These are phyloP conservation scores for Dichomitus squalens DNA, from an alignment of 1,284 basidiomycete species.

Conservation along the genomic window DNA sequence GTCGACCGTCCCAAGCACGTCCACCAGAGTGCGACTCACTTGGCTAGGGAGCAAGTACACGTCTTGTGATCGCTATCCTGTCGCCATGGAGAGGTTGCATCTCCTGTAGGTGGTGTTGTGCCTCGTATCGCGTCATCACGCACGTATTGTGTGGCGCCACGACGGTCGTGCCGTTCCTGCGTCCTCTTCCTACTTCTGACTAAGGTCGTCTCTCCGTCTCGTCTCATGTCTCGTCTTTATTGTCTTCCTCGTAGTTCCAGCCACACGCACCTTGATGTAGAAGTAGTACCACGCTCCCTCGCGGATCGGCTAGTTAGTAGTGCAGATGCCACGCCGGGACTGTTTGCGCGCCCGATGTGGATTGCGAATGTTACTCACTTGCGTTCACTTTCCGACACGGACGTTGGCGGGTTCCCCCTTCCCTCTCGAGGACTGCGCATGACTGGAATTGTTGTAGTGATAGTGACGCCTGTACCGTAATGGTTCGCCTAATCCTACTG, in stretches of 20 bases:
- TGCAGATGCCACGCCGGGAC: conserved; percentile 4
- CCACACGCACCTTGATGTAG: conserved; percentile 28
- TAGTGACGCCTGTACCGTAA: conserved; percentile 25
- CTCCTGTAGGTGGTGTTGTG: background rate
- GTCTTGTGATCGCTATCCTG: background rate
- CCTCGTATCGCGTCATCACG: background rate
- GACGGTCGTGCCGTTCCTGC: conserved; percentile 3
- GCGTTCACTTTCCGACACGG: conserved; percentile 9
- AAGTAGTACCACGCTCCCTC: conserved; percentile 34
- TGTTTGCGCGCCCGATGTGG: conserved; percentile 11
- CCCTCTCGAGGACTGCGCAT: conserved; percentile 15
- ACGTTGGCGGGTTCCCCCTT: conserved; percentile 13
- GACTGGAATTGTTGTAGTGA: conserved; percentile 22
- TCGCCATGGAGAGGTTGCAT: background rate
- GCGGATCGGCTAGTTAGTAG: conserved; percentile 25
- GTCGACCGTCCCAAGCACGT: conserved; percentile 64
- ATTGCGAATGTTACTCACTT: conserved; percentile 28
- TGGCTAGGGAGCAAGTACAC: conserved; percentile 32
- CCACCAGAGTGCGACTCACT: conserved; percentile 44
- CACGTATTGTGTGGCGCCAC: conserved; percentile 2
- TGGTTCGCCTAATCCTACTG: conserved; percentile 21
- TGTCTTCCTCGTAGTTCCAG: conserved; percentile 14
- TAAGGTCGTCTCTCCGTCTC: conserved; percentile 12
- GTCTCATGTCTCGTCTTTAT: conserved; percentile 21
- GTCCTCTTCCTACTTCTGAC: conserved; percentile 6